A percentile compares a stretch with the other conserved stretches of the same genome.
Conservation (phyloP, 805 yeast species). For the Yamadazyma laniorum region DNA sequence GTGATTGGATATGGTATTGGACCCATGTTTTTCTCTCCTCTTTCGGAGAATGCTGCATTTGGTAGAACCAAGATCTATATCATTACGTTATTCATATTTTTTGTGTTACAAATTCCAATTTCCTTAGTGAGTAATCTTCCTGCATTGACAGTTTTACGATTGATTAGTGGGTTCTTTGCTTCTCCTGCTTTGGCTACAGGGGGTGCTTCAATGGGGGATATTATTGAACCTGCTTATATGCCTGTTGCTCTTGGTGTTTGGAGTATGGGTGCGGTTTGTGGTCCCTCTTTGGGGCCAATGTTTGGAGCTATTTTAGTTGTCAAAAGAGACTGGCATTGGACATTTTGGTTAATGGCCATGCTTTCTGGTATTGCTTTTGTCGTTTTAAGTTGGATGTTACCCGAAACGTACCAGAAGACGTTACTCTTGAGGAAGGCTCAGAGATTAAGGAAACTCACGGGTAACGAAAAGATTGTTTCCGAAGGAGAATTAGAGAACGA, state of each 20-base stretch:
- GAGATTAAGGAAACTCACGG: constrained; percentile 49
- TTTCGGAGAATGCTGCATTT: constrained; percentile 53
- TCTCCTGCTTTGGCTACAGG: constrained; percentile 59
- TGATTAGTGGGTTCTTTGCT: constrained; percentile 54
- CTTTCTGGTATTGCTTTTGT: constrained; percentile 38
- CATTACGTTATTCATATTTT: constrained; percentile 46
- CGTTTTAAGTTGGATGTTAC: constrained; percentile 39
- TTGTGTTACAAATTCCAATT: constrained; percentile 55
- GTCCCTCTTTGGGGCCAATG: constrained; percentile 57
- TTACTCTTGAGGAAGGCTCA: constrained; percentile 47
- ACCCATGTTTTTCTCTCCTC: constrained; percentile 58
- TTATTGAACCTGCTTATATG: constrained; percentile 38
- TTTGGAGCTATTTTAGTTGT: constrained; percentile 57
- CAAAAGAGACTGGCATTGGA: constrained; percentile 52
- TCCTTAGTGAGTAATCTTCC: constrained; percentile 53
- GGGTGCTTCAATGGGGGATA: constrained; percentile 56
- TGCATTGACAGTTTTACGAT: constrained; percentile 50
- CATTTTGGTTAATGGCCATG: constrained; percentile 51
- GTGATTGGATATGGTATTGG: constrained; percentile 65
- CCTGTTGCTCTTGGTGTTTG: constrained; percentile 51
- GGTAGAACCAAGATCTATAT: constrained; percentile 56
- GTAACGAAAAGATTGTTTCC: constrained; percentile 42
- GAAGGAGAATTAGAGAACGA: constrained; percentile 34
- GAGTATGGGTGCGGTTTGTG: constrained; percentile 54
- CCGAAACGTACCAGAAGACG: constrained; percentile 43